Evolutionary conservation across 345 rosid genomes (phyloP).

Genomic region (Ailanthus altissimus): DNA sequence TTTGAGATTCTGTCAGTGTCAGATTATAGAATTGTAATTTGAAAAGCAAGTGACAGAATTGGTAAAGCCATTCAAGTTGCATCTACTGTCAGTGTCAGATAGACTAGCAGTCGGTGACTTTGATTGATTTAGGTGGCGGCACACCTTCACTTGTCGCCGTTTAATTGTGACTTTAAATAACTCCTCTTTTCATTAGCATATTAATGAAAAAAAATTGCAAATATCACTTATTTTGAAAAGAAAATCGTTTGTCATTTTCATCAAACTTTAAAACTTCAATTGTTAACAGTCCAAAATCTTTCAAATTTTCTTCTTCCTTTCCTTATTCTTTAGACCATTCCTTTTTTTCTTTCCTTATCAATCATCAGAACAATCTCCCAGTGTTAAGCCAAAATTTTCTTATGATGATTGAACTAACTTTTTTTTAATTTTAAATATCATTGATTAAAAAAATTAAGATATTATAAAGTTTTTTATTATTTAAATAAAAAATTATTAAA

Average conservation of each 20-base stretch:
- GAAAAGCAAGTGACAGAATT: slow-evolving; percentile 8
- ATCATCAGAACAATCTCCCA: slow-evolving; percentile 25
- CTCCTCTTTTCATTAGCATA: neutral
- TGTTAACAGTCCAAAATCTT: slow-evolving; percentile 10
- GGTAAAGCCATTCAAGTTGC: slow-evolving; percentile 19
- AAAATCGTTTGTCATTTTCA: too few relatives aligned
- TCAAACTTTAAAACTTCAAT: neutral
- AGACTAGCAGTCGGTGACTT: slow-evolving; percentile 12
- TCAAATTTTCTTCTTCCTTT: slow-evolving; percentile 17
- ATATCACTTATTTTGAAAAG: too few relatives aligned
- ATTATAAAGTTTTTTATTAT: too few relatives aligned
- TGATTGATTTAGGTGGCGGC: slow-evolving; percentile 7
- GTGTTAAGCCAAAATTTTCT: too few relatives aligned
- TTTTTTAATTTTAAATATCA: too few relatives aligned
- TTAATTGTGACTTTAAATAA: slow-evolving; percentile 4
- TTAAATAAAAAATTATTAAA: too few relatives aligned
- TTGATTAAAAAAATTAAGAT: too few relatives aligned
- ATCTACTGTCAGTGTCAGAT: neutral
- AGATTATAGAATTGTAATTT: too few relatives aligned
- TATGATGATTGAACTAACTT: too few relatives aligned
- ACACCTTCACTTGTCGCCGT: too few relatives aligned
- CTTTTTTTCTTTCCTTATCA: slow-evolving; percentile 30
- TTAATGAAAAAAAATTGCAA: too few relatives aligned
- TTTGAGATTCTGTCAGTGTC: neutral
- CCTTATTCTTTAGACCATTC: slow-evolving; percentile 3